Conservation (phyloP, 2,329 filamentous ascomycete genomes). For the Stagonosporopsis rhizophila region DNA sequence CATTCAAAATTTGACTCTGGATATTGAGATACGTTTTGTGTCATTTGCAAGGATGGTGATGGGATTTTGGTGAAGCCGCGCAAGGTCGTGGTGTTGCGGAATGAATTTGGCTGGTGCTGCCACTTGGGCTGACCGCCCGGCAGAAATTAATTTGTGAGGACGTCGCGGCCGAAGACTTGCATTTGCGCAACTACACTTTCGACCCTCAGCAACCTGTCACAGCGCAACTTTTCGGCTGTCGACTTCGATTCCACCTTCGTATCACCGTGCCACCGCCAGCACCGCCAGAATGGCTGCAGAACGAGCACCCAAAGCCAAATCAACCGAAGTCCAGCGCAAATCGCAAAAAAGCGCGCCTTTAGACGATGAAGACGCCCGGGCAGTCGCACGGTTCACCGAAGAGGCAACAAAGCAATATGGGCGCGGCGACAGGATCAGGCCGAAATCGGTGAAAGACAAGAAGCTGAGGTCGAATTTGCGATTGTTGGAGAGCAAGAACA, state of each 20-base stretch:
- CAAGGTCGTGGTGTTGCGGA: neutral
- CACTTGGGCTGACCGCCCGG: conserved; percentile 3
- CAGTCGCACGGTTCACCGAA: conserved; percentile 42
- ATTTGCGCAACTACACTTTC: conserved; percentile 1
- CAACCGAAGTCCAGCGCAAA: conserved; percentile 25
- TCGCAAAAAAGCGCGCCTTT: conserved; percentile 30
- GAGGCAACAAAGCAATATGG: conserved; percentile 79
- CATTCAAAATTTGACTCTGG: neutral
- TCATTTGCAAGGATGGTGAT: neutral
- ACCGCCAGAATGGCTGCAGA: conserved; percentile 34
- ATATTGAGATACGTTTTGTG: neutral
- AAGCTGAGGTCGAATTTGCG: conserved; percentile 85
- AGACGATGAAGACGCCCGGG: conserved; percentile 40
- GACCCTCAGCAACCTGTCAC: neutral
- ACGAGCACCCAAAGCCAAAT: conserved; percentile 23
- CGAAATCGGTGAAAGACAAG: conserved; percentile 81
- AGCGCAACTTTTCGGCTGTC: neutral
- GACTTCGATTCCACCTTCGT: too few relatives aligned
- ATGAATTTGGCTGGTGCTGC: neutral
- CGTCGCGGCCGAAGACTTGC: neutral
- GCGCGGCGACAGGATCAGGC: conserved; percentile 76
- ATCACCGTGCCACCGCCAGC: too few relatives aligned
- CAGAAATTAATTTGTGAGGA: conserved; percentile 20
- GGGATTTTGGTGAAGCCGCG: neutral
- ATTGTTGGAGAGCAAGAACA: conserved; percentile 80